phyloP scores from a whole-genome alignment of 768 basidiomycete species.

The Lentinula guzmanii region DNA sequence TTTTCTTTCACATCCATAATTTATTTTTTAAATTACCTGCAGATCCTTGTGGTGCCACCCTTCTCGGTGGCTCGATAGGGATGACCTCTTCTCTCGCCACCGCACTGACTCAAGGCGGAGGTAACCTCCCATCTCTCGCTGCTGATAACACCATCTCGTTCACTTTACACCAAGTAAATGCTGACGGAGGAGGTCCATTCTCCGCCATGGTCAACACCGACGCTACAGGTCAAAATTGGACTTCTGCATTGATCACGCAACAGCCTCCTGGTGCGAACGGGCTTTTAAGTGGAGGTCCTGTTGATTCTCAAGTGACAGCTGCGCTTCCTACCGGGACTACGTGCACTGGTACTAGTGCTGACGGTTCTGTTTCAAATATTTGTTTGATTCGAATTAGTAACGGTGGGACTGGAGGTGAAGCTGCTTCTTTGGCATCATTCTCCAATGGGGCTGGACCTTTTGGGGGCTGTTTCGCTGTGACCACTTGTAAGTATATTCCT shows the following conservation, averaged over 20 bases:
- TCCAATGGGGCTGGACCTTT: constrained; percentile 25
- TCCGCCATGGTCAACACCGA: constrained; percentile 20
- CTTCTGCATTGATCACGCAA: constrained; percentile 13
- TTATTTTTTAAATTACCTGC: not conserved
- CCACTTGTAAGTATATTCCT: not conserved
- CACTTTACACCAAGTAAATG: constrained; percentile 22
- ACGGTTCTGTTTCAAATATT: constrained; percentile 18
- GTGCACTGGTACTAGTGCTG: constrained; percentile 21
- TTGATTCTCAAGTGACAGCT: constrained; percentile 17
- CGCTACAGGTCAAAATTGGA: constrained; percentile 19
- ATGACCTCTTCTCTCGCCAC: constrained; percentile 13
- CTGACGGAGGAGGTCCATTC: constrained; percentile 23
- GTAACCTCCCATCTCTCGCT: constrained; percentile 16
- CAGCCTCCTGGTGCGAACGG: constrained; percentile 20
- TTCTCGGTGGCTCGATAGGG: constrained; percentile 17
- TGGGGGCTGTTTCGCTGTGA: constrained; percentile 21
- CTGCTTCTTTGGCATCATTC: constrained; percentile 9
- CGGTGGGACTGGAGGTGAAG: constrained; percentile 14
- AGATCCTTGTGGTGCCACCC: constrained; percentile 20
- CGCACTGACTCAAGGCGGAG: constrained; percentile 12
- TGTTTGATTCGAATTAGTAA: constrained; percentile 31
- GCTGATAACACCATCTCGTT: constrained; percentile 17
- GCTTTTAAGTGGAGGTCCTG: constrained; percentile 16
- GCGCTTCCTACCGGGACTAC: constrained; percentile 25
- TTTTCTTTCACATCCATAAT: not conserved